Evolutionary conservation across 371 early-diverging fungal genomes (phyloP).

Genomic region (Mortierella sp.): DNA sequence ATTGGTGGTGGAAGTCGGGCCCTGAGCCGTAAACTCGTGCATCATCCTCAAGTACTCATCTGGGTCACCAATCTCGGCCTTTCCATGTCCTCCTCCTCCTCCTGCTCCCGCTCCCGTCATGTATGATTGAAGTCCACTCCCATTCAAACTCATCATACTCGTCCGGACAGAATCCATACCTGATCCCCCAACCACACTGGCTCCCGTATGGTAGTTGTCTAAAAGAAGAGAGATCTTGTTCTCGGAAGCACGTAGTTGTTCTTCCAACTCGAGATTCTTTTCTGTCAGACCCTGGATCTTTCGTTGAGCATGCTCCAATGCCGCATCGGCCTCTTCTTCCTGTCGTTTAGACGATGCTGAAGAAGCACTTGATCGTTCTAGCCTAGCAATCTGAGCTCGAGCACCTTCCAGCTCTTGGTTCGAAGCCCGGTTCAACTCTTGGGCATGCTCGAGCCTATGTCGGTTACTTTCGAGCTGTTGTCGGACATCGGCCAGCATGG

Average conservation of each 20-base stretch:
- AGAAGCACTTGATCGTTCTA: background rate
- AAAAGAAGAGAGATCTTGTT: constrained; percentile 54
- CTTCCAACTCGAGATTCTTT: constrained; percentile 43
- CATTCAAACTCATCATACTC: constrained; percentile 40
- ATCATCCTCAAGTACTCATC: constrained; percentile 7
- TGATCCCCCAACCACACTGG: background rate
- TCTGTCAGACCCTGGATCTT: constrained; percentile 32
- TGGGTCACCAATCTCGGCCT: no score
- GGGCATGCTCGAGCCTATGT: constrained; percentile 36
- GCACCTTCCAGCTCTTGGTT: constrained; percentile 50
- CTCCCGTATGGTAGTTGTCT: constrained; percentile 44
- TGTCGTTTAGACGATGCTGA: constrained; percentile 9
- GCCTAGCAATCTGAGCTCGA: background rate
- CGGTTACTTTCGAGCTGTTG: constrained; percentile 20
- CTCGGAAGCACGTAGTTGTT: constrained; percentile 47
- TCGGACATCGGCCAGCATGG: constrained; percentile 20
- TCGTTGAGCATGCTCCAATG: constrained; percentile 26
- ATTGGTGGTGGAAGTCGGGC: background rate
- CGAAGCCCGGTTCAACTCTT: constrained; percentile 36
- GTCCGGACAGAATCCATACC: constrained; percentile 36
- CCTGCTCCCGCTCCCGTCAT: constrained; percentile 4
- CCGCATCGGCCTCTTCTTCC: constrained; percentile 15
- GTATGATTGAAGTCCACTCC: background rate
- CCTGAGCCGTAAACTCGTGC: constrained; percentile 1
- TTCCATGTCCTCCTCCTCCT: background rate